Base-by-base conservation (phyloP, 768 basidiomycete genomes). In the Podaxis mareebaensis region DNA sequence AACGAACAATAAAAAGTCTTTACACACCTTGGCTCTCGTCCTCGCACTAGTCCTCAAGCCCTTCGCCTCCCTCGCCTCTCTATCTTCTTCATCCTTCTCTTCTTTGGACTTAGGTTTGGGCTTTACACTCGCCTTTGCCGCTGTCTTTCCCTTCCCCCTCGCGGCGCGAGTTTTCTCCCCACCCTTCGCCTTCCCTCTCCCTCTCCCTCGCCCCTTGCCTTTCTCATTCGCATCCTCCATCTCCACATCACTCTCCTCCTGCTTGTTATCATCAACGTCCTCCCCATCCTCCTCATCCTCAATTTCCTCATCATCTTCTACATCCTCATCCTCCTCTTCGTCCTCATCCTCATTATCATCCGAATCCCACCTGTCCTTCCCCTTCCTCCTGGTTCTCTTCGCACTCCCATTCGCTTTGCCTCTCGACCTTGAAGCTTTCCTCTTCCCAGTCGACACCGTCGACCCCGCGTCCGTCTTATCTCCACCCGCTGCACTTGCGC, bases 311-410 rank as follows among this genome's bases (percentile, higher is more conserved):
- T 39, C 59, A 24, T 39, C 51, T n/a, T 53, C 51, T 22, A 40
- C 60, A 8, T 61, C 60, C 13, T 56, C 44, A 1, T 49, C 38
- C 4, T 62, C 42, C 26, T 30, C 6, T 30, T 30, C 28, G 28
- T 22, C 61, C 5, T 62, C 53, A n/a, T 63, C 61, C 4, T 56
- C 55, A 52, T 57, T 52, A 3, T 63, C 61, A 15, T 62, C 61
- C 20, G 61, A 56, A 63, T 63, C 61, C 61, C 61, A 63, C 17
- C 22, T 63, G 51, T 63, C 55, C 46, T 57, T 63, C 46, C 36
- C 30, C 51, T 53, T 53, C 24, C 36, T 65, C 54, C 64, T 66
- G n/a, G 26, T 13, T 15, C 61, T 61, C 24, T 58, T 65, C 8
- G 58, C 58, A 33, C 60, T 64, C 38, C 65, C 63, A 63, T 66